Percentiles rank a stretch among this genome's conserved stretches.
Evolutionary conservation across 1,284 basidiomycete species (phyloP).

Genomic region (Apiotrichum sp.): DNA sequence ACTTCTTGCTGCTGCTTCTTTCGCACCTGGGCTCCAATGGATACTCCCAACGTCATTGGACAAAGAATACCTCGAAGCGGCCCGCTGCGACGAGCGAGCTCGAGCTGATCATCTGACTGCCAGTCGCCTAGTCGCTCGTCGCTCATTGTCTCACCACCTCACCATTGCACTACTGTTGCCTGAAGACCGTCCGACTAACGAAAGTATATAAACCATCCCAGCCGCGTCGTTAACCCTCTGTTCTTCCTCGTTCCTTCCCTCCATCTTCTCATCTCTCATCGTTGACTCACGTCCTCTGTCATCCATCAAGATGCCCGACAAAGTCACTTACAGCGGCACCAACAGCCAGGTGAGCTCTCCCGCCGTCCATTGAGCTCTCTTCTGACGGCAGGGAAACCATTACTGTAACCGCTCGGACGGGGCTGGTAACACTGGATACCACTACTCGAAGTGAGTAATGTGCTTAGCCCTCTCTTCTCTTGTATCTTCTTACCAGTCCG

Average conservation of each 20-base stretch:
- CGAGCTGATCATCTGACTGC: too few species aligned
- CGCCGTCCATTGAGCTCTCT: neutral
- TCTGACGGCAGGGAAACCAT: conserved; percentile 52
- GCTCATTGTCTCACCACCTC: too few species aligned
- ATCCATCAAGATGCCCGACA: conserved; percentile 16
- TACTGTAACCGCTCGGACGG: conserved; percentile 52
- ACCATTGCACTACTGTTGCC: too few species aligned
- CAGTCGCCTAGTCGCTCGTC: too few species aligned
- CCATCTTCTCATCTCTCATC: neutral
- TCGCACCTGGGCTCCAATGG: too few species aligned
- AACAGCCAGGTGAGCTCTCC: conserved; percentile 50
- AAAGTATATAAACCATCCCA: too few species aligned
- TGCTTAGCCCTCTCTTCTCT: too few species aligned
- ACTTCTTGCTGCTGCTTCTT: too few species aligned
- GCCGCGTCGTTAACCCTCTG: neutral
- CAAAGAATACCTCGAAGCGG: too few species aligned
- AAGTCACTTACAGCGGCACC: conserved; percentile 51
- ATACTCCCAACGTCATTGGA: too few species aligned
- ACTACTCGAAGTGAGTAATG: conserved; percentile 53
- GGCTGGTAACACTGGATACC: conserved; percentile 51
- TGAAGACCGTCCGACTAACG: too few species aligned
- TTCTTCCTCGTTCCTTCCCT: neutral
- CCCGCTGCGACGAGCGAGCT: too few species aligned
- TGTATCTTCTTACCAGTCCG: neutral
- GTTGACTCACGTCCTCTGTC: neutral